Conservation (phyloP, 1,284 basidiomycete genomes). For the Rhodofomes roseus region DNA sequence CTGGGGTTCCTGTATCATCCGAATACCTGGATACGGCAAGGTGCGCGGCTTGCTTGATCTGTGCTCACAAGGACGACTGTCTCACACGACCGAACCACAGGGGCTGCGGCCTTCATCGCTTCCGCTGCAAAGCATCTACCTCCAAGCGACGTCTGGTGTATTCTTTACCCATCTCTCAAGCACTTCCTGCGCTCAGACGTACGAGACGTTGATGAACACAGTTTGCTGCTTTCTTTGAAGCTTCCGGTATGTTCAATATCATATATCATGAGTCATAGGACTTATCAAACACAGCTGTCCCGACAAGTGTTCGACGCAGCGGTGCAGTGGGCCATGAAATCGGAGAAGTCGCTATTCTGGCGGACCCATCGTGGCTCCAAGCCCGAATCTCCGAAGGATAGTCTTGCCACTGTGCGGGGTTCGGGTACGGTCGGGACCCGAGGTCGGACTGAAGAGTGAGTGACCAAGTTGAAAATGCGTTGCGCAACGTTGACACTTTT, state of each 20-base stretch:
- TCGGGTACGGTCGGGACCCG: slow-evolving; percentile 37
- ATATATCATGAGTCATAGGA: not conserved
- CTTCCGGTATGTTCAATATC: slow-evolving; percentile 60
- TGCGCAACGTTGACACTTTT: slow-evolving; percentile 8
- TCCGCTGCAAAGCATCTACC: slow-evolving; percentile 79
- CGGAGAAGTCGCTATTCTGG: slow-evolving; percentile 78
- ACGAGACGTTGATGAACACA: slow-evolving; percentile 70
- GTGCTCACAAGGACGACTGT: not conserved
- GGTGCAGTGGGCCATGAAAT: slow-evolving; percentile 83
- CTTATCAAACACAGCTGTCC: slow-evolving; percentile 49
- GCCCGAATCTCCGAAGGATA: slow-evolving; percentile 65
- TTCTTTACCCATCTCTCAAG: slow-evolving; percentile 88
- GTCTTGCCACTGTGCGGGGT: slow-evolving; percentile 57
- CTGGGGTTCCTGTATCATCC: slow-evolving; percentile 94
- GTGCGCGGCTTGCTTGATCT: slow-evolving; percentile 32
- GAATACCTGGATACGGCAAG: slow-evolving; percentile 94
- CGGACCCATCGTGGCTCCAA: slow-evolving; percentile 48
- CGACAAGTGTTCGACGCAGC: slow-evolving; percentile 84
- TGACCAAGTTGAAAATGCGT: not conserved
- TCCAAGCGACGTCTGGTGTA: slow-evolving; percentile 91
- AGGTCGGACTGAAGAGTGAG: slow-evolving; percentile 71
- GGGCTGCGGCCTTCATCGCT: slow-evolving; percentile 83
- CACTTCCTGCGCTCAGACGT: slow-evolving; percentile 87
- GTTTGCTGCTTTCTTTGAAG: slow-evolving; percentile 72
- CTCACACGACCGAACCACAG: slow-evolving; percentile 35